phyloP scores from a whole-genome alignment of 1,284 basidiomycete genomes.

The Boletus hoseneyae region DNA sequence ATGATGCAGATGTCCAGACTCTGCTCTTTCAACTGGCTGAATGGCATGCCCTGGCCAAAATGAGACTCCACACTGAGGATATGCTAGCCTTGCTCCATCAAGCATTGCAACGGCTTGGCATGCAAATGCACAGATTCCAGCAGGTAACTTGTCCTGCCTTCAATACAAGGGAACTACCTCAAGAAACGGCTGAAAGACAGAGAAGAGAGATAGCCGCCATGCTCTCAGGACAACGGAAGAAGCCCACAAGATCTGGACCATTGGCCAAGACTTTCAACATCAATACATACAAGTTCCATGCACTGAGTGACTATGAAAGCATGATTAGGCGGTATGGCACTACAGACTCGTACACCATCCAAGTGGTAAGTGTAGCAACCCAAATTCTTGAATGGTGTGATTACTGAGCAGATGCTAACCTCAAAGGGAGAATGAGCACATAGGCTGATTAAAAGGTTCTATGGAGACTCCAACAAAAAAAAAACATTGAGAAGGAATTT shows the following conservation, averaged over 20 bases:
- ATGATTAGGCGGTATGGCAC: background rate
- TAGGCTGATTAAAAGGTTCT: background rate
- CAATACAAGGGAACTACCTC: background rate
- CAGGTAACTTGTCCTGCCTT: background rate
- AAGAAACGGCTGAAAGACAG: background rate
- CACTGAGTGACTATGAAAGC: background rate
- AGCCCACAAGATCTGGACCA: too few relatives aligned
- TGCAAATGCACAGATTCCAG: background rate
- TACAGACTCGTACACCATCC: conserved; percentile 4
- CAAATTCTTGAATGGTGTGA: too few relatives aligned
- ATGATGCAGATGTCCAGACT: background rate
- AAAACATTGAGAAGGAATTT: too few relatives aligned
- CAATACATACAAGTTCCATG: background rate
- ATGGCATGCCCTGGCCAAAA: background rate
- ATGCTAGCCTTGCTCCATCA: background rate
- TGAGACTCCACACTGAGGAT: background rate
- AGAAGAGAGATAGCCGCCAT: background rate
- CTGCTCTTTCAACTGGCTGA: background rate
- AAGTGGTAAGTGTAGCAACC: background rate
- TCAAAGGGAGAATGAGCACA: conserved; percentile 2
- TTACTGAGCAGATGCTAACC: too few relatives aligned
- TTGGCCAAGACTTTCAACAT: background rate
- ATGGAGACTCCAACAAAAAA: background rate
- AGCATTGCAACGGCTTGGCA: background rate
- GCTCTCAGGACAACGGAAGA: background rate